Conservation (phyloP, 2,329 filamentous ascomycete species). For the Penicillium nordicum region DNA sequence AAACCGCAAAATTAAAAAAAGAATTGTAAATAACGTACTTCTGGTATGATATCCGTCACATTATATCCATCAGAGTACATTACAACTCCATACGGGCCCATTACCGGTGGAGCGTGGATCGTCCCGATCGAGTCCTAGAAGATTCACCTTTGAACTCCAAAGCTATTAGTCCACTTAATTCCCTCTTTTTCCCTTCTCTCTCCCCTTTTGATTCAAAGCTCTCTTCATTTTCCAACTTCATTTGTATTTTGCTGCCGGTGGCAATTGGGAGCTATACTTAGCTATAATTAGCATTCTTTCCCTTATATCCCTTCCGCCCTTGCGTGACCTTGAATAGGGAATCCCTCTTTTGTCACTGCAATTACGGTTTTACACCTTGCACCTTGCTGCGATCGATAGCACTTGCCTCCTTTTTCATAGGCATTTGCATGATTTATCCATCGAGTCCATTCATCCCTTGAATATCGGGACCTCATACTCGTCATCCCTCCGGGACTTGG, state of each 20-base stretch:
- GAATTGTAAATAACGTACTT: neutral
- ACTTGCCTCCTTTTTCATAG: slow-evolving; percentile 10
- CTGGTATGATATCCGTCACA: slow-evolving; percentile 3
- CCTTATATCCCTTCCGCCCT: slow-evolving; percentile 23
- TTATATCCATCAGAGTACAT: neutral
- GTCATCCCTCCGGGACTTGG: slow-evolving; percentile 13
- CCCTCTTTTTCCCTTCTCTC: slow-evolving; percentile 8
- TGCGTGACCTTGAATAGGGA: slow-evolving; percentile 17
- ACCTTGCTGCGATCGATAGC: slow-evolving; percentile 24
- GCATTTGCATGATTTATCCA: slow-evolving; percentile 13
- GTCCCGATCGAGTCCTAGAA: slow-evolving; percentile 27
- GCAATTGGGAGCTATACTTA: slow-evolving; percentile 21
- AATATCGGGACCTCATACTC: slow-evolving; percentile 8
- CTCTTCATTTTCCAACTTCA: neutral
- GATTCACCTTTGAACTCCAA: slow-evolving; percentile 17
- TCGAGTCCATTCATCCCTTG: slow-evolving; percentile 9
- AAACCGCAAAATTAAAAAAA: neutral
- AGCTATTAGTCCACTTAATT: slow-evolving; percentile 18
- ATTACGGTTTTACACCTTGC: slow-evolving; percentile 9
- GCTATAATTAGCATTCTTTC: slow-evolving; percentile 16
- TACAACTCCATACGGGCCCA: slow-evolving; percentile 9
- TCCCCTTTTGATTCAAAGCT: slow-evolving; percentile 7
- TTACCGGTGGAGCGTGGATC: slow-evolving; percentile 23
- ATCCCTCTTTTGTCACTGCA: neutral
- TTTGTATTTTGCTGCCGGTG: slow-evolving; percentile 31